Conservation (phyloP, 495 filamentous ascomycete genomes). For the Mycothermus thermophilus region DNA sequence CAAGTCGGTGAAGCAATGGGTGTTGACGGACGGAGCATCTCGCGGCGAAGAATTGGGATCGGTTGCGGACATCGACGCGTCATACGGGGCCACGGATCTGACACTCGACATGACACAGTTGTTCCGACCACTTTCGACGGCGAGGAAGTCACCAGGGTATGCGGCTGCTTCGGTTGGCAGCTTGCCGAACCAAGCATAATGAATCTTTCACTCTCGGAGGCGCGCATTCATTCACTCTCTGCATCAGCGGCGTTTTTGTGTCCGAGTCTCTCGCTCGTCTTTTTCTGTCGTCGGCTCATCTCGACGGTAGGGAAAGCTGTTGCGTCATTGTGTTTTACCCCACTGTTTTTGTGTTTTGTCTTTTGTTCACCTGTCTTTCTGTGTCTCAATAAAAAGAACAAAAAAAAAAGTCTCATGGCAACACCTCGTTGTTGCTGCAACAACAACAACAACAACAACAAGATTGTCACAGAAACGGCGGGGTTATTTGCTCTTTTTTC, state of each 20-base stretch:
- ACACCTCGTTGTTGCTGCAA: not conserved
- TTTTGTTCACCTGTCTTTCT: slow-evolving; percentile 7
- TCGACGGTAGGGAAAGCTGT: slow-evolving; percentile 1
- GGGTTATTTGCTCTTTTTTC: not conserved
- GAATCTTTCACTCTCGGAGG: too few relatives aligned
- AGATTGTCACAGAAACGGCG: not conserved
- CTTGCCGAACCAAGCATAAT: slow-evolving; percentile 10
- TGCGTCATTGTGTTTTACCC: not conserved
- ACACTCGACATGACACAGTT: slow-evolving; percentile 54
- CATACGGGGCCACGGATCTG: slow-evolving; percentile 44
- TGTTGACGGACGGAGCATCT: slow-evolving; percentile 35
- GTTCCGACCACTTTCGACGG: slow-evolving; percentile 37
- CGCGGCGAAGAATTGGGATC: slow-evolving; percentile 43
- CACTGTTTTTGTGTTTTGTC: not conserved
- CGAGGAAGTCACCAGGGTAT: slow-evolving; percentile 20
- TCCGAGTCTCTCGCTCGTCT: slow-evolving; percentile 10
- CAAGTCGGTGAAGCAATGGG: slow-evolving; percentile 42
- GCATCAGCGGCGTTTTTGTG: slow-evolving; percentile 18
- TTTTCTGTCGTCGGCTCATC: slow-evolving; percentile 5
- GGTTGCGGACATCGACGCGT: slow-evolving; percentile 44
- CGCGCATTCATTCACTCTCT: not conserved
- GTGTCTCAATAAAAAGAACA: slow-evolving; percentile 1
- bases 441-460: too few relatives aligned
- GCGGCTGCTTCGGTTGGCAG: slow-evolving; percentile 17
- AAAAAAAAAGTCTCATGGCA: not conserved